Conservation (phyloP, 768 basidiomycete genomes). For the Boletus rubropictus region DNA sequence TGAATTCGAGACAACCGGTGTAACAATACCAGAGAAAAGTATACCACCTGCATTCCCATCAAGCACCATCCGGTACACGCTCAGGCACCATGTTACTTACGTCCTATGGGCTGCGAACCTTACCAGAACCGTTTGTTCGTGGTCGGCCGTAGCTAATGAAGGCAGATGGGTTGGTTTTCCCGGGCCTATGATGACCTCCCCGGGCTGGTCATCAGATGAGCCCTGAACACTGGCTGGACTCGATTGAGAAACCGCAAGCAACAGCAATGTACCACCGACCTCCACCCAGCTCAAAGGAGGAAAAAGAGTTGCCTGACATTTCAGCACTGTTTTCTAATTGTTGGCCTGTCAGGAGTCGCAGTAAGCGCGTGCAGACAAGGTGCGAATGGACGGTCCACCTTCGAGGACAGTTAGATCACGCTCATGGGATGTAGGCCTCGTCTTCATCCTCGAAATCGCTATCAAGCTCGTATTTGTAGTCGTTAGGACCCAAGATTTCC, state of each 20-base stretch:
- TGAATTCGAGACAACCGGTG: conserved; percentile 17
- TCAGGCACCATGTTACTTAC: conserved; percentile 2
- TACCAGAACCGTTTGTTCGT: conserved; percentile 1
- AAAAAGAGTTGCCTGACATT: conserved; percentile 1
- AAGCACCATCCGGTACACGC: not conserved
- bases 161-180: not conserved
- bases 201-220: not conserved
- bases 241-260: conserved; percentile 6
- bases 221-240: conserved; percentile 3
- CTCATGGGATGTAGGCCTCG: not conserved
- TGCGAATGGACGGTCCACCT: not conserved
- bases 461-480: conserved; percentile 20
- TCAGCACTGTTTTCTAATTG: not conserved
- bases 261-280: not conserved
- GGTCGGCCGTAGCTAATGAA: not conserved
- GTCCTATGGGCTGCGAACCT: conserved; percentile 17
- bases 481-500: conserved; percentile 6
- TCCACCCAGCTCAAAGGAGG: conserved; percentile 10
- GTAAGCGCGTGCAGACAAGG: not conserved
- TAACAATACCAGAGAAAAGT: conserved; percentile 26
- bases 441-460: conserved; percentile 26
- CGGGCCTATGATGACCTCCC: conserved; percentile 7
- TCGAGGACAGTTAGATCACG: not conserved
- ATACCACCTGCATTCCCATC: conserved; percentile 14
- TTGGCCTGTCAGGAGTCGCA: not conserved